Conservation (phyloP, 306 rosid species). For the Astragalus glycyphyllos region DNA sequence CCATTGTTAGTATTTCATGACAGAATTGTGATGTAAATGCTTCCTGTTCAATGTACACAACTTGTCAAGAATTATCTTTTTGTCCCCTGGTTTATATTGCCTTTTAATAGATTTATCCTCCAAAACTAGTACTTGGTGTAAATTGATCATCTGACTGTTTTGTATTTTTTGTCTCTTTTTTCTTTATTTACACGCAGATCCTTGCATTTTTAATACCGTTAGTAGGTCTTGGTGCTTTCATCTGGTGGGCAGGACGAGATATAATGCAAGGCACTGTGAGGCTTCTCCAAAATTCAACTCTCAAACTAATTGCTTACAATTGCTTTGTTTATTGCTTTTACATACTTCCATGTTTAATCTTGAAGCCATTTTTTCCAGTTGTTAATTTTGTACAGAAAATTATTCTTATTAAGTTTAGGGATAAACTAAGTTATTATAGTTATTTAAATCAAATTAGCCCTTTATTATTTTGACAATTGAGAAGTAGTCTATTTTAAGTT, state of each 20-base stretch:
- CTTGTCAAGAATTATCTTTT: neutral
- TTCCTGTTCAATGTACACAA: neutral
- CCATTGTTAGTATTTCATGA: constrained; percentile 1
- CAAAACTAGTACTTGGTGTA: constrained; percentile 8
- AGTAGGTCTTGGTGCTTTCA: constrained; percentile 87
- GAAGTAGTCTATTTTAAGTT: neutral
- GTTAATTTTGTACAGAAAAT: constrained; percentile 2
- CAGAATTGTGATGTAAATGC: neutral
- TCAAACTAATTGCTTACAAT: constrained; percentile 34
- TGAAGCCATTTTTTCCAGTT: constrained; percentile 3
- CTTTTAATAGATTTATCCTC: constrained; percentile 15
- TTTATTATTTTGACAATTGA: constrained; percentile 10
- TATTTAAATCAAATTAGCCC: constrained; percentile 11
- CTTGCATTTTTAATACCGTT: constrained; percentile 81
- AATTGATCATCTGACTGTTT: constrained; percentile 35
- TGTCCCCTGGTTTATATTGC: constrained; percentile 13
- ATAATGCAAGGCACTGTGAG: constrained; percentile 90
- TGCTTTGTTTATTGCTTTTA: no score
- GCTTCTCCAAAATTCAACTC: constrained; percentile 35
- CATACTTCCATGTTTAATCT: no score
- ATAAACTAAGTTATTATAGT: neutral
- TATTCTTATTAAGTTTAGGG: no score
- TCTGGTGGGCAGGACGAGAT: constrained; percentile 98
- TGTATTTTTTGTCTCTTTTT: constrained; percentile 28
- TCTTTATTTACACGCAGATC: constrained; percentile 59